phyloP scores from a whole-genome alignment of 2,329 filamentous ascomycete genomes.

The Pseudocercospora fijiensis region DNA sequence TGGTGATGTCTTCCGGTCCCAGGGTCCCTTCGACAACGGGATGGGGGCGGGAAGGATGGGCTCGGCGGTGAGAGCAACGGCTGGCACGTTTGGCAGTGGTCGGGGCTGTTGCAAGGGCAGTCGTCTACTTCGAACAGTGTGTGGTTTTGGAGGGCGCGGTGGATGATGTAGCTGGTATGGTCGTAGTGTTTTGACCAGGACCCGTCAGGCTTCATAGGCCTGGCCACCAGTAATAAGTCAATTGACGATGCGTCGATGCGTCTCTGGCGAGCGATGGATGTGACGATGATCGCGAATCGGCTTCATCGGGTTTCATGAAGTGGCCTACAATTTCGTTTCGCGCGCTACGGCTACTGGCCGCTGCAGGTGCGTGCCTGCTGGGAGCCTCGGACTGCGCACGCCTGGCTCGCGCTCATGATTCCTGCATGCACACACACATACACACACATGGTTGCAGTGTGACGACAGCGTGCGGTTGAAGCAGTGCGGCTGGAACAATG shows the following conservation, averaged over 20 bases:
- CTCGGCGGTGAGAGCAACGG: slow-evolving; percentile 1
- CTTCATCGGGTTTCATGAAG: slow-evolving; percentile 4
- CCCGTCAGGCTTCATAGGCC: neutral
- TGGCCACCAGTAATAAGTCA: neutral
- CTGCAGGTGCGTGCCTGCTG: too few relatives aligned
- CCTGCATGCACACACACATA: neutral
- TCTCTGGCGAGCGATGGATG: neutral
- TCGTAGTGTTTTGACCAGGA: neutral
- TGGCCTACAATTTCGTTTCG: slow-evolving; percentile 1
- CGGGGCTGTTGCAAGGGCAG: neutral
- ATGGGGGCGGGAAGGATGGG: neutral
- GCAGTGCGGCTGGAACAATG: neutral
- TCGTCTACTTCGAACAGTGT: neutral
- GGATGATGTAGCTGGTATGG: neutral
- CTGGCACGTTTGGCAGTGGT: neutral
- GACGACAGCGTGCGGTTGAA: neutral
- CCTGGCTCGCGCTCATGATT: neutral
- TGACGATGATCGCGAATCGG: neutral
- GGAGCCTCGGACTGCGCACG: neutral
- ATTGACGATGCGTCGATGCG: neutral
- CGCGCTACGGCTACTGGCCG: too few relatives aligned
- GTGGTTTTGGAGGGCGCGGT: neutral
- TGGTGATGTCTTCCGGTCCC: neutral
- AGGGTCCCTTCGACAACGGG: neutral
- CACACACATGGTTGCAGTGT: neutral